phyloP scores from a whole-genome alignment of 805 yeast species.

The Clavispora phyllophila region DNA sequence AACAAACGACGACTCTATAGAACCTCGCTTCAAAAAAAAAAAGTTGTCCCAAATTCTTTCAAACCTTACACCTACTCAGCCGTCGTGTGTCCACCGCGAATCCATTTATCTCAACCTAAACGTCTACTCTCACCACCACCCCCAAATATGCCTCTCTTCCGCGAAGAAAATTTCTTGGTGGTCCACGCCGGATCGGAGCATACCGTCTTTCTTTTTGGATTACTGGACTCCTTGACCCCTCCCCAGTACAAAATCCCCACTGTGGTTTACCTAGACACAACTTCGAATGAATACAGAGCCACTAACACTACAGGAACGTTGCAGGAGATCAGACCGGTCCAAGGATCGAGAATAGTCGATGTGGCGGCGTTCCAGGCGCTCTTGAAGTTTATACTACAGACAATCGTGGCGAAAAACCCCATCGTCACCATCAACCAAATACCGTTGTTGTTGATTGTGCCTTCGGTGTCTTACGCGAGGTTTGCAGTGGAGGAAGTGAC shows the following conservation, averaged over 20 bases:
- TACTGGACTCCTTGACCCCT: slow-evolving; percentile 68
- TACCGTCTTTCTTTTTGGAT: slow-evolving; percentile 76
- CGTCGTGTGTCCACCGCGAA: not conserved
- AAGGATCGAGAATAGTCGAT: slow-evolving; percentile 58
- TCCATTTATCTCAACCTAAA: not conserved
- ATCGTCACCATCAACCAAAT: slow-evolving; percentile 55
- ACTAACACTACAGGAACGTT: slow-evolving; percentile 26
- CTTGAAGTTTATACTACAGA: slow-evolving; percentile 41
- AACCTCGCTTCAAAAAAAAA: too few relatives aligned
- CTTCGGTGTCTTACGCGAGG: slow-evolving; percentile 63
- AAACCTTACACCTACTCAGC: too few relatives aligned
- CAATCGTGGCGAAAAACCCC: slow-evolving; percentile 34
- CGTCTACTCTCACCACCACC: not conserved
- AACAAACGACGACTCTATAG: too few relatives aligned
- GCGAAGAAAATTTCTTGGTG: slow-evolving; percentile 45
- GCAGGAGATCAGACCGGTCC: slow-evolving; percentile 56
- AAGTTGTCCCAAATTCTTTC: too few relatives aligned
- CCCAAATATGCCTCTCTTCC: slow-evolving; percentile 36
- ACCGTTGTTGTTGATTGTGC: slow-evolving; percentile 65
- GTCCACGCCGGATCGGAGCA: slow-evolving; percentile 75
- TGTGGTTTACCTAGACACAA: slow-evolving; percentile 50
- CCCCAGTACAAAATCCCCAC: slow-evolving; percentile 80
- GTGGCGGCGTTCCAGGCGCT: slow-evolving; percentile 66
- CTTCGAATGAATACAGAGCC: slow-evolving; percentile 29
- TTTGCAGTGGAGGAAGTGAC: slow-evolving; percentile 63